Evolutionary conservation across 257 asterid genomes (phyloP).

Genomic region (Solanum bulbocastanum): DNA sequence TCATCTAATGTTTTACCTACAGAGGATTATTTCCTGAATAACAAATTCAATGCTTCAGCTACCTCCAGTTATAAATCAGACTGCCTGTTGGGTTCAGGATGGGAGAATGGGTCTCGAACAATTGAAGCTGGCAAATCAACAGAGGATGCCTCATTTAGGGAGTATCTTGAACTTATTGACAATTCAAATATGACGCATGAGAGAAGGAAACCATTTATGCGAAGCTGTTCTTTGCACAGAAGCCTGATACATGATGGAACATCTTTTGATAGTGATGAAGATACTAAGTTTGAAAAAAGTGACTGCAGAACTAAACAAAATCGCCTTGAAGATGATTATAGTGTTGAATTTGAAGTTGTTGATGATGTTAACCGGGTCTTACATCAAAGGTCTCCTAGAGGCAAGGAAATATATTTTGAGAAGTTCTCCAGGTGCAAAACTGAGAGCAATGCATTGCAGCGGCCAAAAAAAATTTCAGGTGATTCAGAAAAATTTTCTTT

Average conservation of each 20-base stretch:
- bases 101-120: conserved; percentile 20
- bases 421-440: conserved; percentile 24
- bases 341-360: conserved; percentile 10
- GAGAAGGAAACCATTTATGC: conserved; percentile 25
- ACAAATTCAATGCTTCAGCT: conserved; percentile 18
- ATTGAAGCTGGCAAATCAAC: conserved; percentile 15
- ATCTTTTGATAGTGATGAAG: conserved; percentile 27
- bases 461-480: conserved; percentile 12
- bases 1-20: conserved; percentile 27
- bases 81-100: conserved; percentile 20
- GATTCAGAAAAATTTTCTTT: conserved; percentile 18
- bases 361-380: conserved; percentile 16
- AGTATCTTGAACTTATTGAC: conserved; percentile 24
- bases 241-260: conserved; percentile 22
- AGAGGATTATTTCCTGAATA: conserved; percentile 6
- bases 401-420: conserved; percentile 17
- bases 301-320: conserved; percentile 14
- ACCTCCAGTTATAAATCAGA: conserved; percentile 17
- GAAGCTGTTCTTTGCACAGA: conserved; percentile 35
- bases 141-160: conserved; percentile 11
- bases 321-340: conserved; percentile 23
- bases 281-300: conserved; percentile 20
- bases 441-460: conserved; percentile 17
- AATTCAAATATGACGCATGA: conserved; percentile 18
- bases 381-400: conserved; percentile 19